phyloP scores from a whole-genome alignment of 2,329 filamentous ascomycete species.

The Bimuria novae-zelandiae region DNA sequence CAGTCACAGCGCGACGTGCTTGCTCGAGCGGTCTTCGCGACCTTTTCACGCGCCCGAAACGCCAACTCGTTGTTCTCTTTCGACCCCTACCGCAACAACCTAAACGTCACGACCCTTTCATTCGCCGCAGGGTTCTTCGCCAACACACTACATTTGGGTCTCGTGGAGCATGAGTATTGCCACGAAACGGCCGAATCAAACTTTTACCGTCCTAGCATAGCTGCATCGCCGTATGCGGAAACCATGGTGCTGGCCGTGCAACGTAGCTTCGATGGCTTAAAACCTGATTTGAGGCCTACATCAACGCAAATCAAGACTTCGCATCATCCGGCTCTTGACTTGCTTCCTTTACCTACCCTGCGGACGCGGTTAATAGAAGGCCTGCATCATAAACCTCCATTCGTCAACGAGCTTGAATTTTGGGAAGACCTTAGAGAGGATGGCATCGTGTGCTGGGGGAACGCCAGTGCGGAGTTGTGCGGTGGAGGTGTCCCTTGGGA shows the following conservation, averaged over 20 bases:
- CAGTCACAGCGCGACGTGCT: background rate
- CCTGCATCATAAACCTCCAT: background rate
- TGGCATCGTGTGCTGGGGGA: background rate
- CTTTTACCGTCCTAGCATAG: background rate
- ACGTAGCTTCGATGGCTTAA: background rate
- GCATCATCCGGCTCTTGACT: background rate
- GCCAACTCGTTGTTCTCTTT: background rate
- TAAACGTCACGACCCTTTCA: background rate
- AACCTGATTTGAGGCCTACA: background rate
- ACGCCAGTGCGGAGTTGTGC: background rate
- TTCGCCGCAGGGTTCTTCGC: conserved; percentile 4
- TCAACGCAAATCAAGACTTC: background rate
- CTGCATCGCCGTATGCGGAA: background rate
- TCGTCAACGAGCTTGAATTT: background rate
- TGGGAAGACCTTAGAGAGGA: background rate
- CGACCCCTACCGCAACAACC: background rate
- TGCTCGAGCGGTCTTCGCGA: background rate
- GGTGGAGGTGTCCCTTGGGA: background rate
- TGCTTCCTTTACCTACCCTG: background rate
- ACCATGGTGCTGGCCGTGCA: conserved; percentile 1
- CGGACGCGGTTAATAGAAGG: background rate
- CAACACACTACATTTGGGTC: background rate
- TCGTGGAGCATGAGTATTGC: background rate
- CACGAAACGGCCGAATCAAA: background rate
- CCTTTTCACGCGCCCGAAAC: background rate